A percentile compares a stretch with the other conserved stretches of the same genome.
phyloP scores from a whole-genome alignment of 2,329 filamentous ascomycete genomes.

The Emmonsia crescens region DNA sequence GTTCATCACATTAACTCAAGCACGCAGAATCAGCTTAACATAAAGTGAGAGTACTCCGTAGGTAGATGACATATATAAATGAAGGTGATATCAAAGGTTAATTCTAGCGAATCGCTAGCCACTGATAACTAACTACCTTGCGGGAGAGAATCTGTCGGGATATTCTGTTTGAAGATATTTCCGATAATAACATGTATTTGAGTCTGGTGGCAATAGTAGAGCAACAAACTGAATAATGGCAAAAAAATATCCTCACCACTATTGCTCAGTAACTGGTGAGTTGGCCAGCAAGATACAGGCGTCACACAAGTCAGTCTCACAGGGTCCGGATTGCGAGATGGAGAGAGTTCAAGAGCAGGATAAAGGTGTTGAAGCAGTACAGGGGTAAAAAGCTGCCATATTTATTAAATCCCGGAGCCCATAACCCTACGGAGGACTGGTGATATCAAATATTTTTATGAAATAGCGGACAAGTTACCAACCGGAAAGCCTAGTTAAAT shows the following conservation, averaged over 20 bases:
- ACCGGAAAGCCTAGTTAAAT: too few species aligned
- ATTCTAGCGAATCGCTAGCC: not conserved
- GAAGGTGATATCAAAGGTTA: not conserved
- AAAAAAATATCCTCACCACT: not conserved
- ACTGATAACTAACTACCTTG: not conserved
- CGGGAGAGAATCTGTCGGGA: not conserved
- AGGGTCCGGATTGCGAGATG: not conserved
- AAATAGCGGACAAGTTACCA: too few species aligned
- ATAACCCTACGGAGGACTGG: too few species aligned
- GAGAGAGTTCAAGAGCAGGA: too few species aligned
- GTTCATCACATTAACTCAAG: not conserved
- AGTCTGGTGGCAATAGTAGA: too few species aligned
- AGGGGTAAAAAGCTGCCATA: not conserved
- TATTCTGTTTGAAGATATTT: not conserved
- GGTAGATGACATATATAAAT: not conserved
- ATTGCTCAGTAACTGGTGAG: not conserved
- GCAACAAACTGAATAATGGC: too few species aligned
- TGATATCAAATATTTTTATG: too few species aligned
- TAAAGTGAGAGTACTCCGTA: not conserved
- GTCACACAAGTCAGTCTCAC: not conserved
- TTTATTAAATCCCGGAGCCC: not conserved
- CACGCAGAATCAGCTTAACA: not conserved
- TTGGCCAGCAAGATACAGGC: not conserved
- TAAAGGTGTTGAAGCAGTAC: too few species aligned
- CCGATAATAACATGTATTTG: not conserved